Base-by-base conservation (phyloP, 768 basidiomycete species). In the Hortiboletus flavorubellus region DNA sequence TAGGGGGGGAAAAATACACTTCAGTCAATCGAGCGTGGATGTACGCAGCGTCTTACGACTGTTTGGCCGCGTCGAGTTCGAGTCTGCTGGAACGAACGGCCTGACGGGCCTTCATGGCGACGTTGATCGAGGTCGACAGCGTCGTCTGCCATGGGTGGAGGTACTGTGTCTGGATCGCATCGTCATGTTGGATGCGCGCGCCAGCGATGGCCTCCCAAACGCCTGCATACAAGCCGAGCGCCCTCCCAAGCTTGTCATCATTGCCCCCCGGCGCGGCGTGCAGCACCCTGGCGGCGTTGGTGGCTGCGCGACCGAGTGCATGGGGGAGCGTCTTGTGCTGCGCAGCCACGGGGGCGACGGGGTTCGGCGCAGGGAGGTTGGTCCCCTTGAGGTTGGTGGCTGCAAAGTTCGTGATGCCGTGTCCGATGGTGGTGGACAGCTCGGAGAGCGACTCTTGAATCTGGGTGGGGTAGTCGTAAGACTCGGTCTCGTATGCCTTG, bases 281-380 rank as follows among this genome's bases (percentile, higher is more conserved):
- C 31, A 89, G 64, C 11, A 75, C 72, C 6, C 68, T 69, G 3
- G 84, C 79, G 0, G 85, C 90, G 9, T 75, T 66, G 37, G 83
- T 80, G 0, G 94, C 84, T 0, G 95, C 87, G 48, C 97, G 88
- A 18, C 86, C 80, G 49, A 98, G 82, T 0, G 97, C 96, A 64
- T 98, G 97, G 0, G 97, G 92, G 49, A 98, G 87, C 1, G 97
- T 98, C 84, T 98, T 98, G 78, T 94, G 93, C 64, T 87, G 87
- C 29, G 75, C 67, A 3, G 76, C 73, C 23, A 82, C 79, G 2
- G 83, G 76, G 0, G 84, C 72, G 42, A 83, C 65, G 18, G 86
- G 83, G 33, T 49, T 59, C 16, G 92, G 91, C 2, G 83, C 78
- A 43, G 93, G 92, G 39, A 95, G 80, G 68, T 87, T 89, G 37